phyloP scores from a whole-genome alignment of 305 asterid species.

The Fraxinus velutina region DNA sequence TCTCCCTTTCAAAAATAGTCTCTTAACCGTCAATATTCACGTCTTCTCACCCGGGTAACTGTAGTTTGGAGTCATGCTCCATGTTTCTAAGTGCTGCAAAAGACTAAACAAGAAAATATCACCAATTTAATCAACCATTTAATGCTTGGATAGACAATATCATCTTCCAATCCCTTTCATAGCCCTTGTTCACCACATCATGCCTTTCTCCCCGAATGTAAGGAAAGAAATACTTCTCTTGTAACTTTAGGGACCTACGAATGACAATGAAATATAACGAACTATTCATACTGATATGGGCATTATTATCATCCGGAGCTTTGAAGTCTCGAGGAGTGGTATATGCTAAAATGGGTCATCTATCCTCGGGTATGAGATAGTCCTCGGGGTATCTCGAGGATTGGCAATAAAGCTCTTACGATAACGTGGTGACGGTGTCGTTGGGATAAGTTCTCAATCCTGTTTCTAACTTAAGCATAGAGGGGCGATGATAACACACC shows the following conservation, averaged over 20 bases:
- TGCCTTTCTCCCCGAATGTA: neutral
- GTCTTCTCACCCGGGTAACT: neutral
- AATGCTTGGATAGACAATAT: neutral
- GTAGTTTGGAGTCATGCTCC: neutral
- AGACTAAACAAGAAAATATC: neutral
- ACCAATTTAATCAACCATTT: neutral
- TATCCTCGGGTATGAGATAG: too few species aligned
- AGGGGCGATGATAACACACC: too few species aligned
- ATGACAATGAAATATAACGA: neutral
- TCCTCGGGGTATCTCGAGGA: too few species aligned
- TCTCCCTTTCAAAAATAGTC: neutral
- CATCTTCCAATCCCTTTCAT: neutral
- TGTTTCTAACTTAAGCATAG: too few species aligned
- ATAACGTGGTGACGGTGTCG: too few species aligned
- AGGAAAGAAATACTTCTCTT: neutral
- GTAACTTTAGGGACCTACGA: neutral
- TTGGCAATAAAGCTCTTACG: too few species aligned
- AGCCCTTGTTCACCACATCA: neutral
- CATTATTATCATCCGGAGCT: too few species aligned
- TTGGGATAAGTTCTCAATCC: too few species aligned
- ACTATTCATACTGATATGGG: neutral
- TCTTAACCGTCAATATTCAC: neutral
- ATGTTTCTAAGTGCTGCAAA: neutral
- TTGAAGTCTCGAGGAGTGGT: too few species aligned
- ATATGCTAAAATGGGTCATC: too few species aligned